Base-by-base conservation (phyloP, 2,329 filamentous ascomycete genomes). In the Pseudofabraea citricarpa region DNA sequence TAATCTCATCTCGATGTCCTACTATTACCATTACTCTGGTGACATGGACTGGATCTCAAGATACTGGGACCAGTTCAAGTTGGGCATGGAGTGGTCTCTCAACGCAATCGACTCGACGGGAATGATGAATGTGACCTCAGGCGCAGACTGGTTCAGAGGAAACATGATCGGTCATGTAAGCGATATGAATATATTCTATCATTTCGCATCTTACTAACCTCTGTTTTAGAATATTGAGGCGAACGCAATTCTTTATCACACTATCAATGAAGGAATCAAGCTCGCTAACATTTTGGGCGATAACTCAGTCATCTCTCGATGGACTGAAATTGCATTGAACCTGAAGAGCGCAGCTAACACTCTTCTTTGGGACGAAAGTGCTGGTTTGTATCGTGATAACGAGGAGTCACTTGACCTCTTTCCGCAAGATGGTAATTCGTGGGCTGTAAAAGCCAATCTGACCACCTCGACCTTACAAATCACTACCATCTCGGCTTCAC, bases 381-480 rank as follows among this genome's bases (percentile, higher is more conserved):
- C 64, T 3, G 65, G 65, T 21, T 63, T 74, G 51, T 73, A 72
- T 63, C 64, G 65, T 45, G 72, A 74, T 56, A 77, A 76, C 27
- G 72, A 72, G 58, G 72, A 72, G 58, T 79, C 77, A 49, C 74
- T 71, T 1, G 67, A 68, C 1, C 63, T 85, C 2, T 66, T 73
- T 45, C 75, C 78, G 0, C 79, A 83, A 59, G 77, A 80, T 50
- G 75, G 72, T 13, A 81, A 81, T 59, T 68, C 72, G 39, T 68
- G 79, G 59, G 69, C 73, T 0, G 53, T 77, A 5, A 62, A 69
- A 10, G 13, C 21, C 8, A 26, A 26, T n/a, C 16, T 37, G 4
- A 29, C 33, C 19, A 18, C 23, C 5, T 12, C 22, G 7, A 13
- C 29, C 16, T 7, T 52, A 60, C 3, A 55, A 53, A 16, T 77